Evolutionary conservation across 108 stramenopile species (phyloP).

Genomic region (Skeletonema tropicum): DNA sequence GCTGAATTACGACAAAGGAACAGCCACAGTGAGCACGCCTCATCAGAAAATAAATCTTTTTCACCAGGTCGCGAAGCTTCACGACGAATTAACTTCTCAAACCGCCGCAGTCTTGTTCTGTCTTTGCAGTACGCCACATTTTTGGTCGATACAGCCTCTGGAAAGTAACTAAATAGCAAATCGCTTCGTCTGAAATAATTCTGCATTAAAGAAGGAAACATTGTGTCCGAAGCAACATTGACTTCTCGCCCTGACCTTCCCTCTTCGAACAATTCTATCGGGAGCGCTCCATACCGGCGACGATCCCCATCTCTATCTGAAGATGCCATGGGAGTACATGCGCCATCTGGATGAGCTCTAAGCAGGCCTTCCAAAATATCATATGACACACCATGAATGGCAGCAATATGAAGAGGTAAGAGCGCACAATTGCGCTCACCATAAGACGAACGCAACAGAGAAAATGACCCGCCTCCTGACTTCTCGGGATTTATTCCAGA

Average conservation of each 20-base stretch:
- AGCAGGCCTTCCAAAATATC: conserved; percentile 40
- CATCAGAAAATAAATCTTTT: conserved; percentile 22
- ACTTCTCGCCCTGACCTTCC: conserved; percentile 43
- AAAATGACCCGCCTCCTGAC: not conserved
- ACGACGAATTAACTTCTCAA: conserved; percentile 34
- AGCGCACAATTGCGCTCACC: not conserved
- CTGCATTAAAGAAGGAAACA: conserved; percentile 3
- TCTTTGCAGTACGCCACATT: conserved; percentile 29
- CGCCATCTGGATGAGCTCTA: conserved; percentile 47
- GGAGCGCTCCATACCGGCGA: conserved; percentile 1
- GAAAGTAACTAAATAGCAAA: conserved; percentile 45
- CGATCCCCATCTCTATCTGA: conserved; percentile 5
- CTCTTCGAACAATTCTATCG: conserved; percentile 47
- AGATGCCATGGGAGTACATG: conserved; percentile 24
- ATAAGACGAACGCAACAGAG: conserved; percentile 9
- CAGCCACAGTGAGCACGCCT: conserved; percentile 36
- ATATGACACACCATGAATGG: conserved; percentile 34
- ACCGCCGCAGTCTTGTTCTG: conserved; percentile 15
- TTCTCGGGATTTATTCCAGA: not conserved
- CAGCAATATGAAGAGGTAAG: conserved; percentile 49
- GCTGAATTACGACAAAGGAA: conserved; percentile 22
- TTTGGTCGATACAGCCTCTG: conserved; percentile 23
- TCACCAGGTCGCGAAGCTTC: conserved; percentile 20
- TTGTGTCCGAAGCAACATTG: conserved; percentile 10
- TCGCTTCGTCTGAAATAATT: conserved; percentile 36